A percentile compares a stretch with the other conserved stretches of the same genome.
Evolutionary conservation across 352 stramenopile species (phyloP).

Genomic region (Phytophthora citricola): DNA sequence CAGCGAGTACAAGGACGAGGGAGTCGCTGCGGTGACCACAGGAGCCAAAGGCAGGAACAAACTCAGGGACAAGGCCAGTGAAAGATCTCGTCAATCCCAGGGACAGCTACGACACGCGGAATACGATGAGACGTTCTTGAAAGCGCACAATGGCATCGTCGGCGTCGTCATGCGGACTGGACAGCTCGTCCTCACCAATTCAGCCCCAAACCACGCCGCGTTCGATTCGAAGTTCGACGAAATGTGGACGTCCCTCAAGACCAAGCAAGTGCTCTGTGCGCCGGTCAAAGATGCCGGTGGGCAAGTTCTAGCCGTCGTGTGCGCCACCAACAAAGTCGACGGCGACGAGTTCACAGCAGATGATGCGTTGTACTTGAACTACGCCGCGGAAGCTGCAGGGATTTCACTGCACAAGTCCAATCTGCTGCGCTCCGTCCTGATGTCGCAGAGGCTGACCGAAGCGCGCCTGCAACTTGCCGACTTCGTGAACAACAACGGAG

Average conservation of each 20-base stretch:
- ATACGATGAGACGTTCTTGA: conserved; percentile 61
- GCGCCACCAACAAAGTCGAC: conserved; percentile 76
- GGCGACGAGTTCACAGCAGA: conserved; percentile 70
- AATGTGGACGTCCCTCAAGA: conserved; percentile 54
- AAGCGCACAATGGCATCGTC: conserved; percentile 75
- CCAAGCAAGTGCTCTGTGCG: conserved; percentile 64
- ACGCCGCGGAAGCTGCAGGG: conserved; percentile 70
- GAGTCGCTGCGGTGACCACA: background rate
- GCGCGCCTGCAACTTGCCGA: conserved; percentile 64
- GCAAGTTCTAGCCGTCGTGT: conserved; percentile 65
- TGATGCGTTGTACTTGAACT: conserved; percentile 78
- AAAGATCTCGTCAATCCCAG: conserved; percentile 10
- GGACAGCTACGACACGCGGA: conserved; percentile 32
- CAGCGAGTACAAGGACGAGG: conserved; percentile 16
- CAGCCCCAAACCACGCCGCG: conserved; percentile 53
- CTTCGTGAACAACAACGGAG: conserved; percentile 58
- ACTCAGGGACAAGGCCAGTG: conserved; percentile 4
- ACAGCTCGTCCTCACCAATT: conserved; percentile 70
- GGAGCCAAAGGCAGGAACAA: conserved; percentile 17
- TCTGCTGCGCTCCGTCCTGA: conserved; percentile 66
- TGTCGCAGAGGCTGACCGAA: conserved; percentile 71
- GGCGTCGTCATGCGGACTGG: conserved; percentile 71
- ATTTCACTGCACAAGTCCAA: conserved; percentile 81
- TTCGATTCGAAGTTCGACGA: conserved; percentile 72
- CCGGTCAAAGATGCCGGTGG: conserved; percentile 64